Percentiles rank a stretch among this genome's conserved stretches.
Evolutionary conservation across 306 rosid species (phyloP).

Genomic region (Inga oerstediana): DNA sequence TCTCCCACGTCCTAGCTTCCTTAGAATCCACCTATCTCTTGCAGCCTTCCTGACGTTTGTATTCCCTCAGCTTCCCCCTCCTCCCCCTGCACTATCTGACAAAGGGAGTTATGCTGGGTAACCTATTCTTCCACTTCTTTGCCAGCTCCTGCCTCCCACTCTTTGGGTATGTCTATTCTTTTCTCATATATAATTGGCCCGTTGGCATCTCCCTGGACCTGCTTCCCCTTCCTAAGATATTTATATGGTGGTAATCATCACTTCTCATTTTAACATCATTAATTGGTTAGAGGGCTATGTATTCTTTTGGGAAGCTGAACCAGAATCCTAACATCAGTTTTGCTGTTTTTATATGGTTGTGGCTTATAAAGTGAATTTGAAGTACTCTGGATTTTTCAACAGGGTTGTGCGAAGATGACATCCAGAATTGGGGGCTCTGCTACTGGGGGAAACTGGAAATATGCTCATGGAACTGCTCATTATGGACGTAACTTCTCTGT

Average conservation of each 20-base stretch:
- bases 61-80: background rate
- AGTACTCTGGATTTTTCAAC: slow-evolving; percentile 35
- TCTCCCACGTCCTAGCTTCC: background rate
- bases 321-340: slow-evolving; percentile 6
- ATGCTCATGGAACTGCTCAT: slow-evolving; percentile 99
- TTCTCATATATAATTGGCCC: background rate
- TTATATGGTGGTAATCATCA: slow-evolving; percentile 6
- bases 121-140: background rate
- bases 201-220: background rate
- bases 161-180: background rate
- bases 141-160: background rate
- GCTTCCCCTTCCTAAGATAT: background rate
- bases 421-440: slow-evolving; percentile 98
- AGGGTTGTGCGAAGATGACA: slow-evolving; percentile 99
- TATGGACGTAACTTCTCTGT: slow-evolving; percentile 94
- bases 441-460: slow-evolving; percentile 99
- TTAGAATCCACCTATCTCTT: background rate
- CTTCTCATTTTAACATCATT: slow-evolving; percentile 10
- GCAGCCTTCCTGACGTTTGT: background rate
- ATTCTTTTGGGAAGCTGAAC: slow-evolving; percentile 25
- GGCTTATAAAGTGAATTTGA: slow-evolving; percentile 26
- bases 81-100: background rate
- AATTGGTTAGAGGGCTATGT: background rate
- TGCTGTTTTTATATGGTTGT: background rate
- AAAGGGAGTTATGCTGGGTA: background rate